A percentile compares a stretch with the other conserved stretches of the same genome.
Evolutionary conservation across 2,329 filamentous ascomycete species (phyloP).

Genomic region (Clarireedia paspali): DNA sequence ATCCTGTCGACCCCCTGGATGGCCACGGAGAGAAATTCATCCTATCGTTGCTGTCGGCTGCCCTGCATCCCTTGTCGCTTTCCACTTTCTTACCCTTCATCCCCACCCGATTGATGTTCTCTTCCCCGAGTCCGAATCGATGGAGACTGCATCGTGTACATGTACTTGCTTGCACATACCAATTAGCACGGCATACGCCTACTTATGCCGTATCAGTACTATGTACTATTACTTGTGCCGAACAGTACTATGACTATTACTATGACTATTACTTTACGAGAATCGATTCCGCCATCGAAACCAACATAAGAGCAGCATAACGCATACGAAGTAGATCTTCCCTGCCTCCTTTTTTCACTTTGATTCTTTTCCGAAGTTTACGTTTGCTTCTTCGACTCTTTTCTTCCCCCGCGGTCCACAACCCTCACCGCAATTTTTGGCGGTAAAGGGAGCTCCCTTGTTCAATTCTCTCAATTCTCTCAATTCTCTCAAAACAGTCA

Average conservation of each 20-base stretch:
- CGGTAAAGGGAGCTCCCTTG: not conserved
- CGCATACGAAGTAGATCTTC: not conserved
- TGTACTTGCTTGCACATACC: not conserved
- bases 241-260: not conserved
- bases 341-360: not conserved
- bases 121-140: not conserved
- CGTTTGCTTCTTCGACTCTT: not conserved
- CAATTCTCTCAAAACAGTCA: not conserved
- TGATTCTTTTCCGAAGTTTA: not conserved
- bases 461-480: not conserved
- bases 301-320: not conserved
- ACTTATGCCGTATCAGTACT: not conserved
- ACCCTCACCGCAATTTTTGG: conserved; percentile 6
- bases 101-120: not conserved
- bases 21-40: too few relatives aligned
- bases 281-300: not conserved
- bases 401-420: not conserved
- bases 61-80: not conserved
- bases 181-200: not conserved
- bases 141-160: not conserved
- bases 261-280: not conserved
- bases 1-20: too few relatives aligned
- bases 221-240: not conserved
- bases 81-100: not conserved
- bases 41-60: not conserved